Conservation (phyloP, 129 eudicot species). For the Pulicaria dysenterica region DNA sequence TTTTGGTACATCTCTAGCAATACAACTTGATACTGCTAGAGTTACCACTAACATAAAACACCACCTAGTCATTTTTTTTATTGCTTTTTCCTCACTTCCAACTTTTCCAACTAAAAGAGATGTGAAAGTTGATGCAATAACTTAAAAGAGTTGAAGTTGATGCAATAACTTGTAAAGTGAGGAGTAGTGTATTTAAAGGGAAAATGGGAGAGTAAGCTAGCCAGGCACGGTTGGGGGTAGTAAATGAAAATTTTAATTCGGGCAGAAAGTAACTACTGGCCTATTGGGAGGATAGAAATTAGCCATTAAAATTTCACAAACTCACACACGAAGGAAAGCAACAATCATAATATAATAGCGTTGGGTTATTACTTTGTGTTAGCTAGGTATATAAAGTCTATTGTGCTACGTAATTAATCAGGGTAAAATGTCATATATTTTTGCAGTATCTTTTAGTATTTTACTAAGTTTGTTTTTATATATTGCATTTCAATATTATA, state of each 20-base stretch:
- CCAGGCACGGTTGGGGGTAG: slow-evolving; percentile 38
- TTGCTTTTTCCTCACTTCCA: neutral
- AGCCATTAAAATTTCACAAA: neutral
- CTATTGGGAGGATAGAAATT: slow-evolving; percentile 12
- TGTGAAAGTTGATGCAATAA: slow-evolving; percentile 19
- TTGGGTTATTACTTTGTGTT: no score
- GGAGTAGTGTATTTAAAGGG: slow-evolving; percentile 22
- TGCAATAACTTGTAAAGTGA: slow-evolving; percentile 17
- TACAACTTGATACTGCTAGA: slow-evolving; percentile 32
- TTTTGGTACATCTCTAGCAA: slow-evolving; percentile 47
- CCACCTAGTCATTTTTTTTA: slow-evolving; percentile 31
- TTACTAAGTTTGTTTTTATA: no score
- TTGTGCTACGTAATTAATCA: no score
- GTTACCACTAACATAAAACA: slow-evolving; percentile 33
- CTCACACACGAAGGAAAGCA: no score
- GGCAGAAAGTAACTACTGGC: slow-evolving; percentile 35
- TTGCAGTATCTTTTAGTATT: no score
- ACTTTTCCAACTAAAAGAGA: neutral
- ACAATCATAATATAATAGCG: no score
- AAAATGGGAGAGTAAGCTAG: neutral
- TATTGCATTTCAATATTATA: no score
- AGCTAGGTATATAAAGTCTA: no score
- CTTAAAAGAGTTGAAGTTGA: slow-evolving; percentile 27
- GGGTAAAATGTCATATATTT: no score
- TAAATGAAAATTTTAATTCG: slow-evolving; percentile 26